Evolutionary conservation across 768 basidiomycete species (phyloP), one percentile per base, ranked within the genome.

Genomic region (Naganishia randhawae): DNA sequence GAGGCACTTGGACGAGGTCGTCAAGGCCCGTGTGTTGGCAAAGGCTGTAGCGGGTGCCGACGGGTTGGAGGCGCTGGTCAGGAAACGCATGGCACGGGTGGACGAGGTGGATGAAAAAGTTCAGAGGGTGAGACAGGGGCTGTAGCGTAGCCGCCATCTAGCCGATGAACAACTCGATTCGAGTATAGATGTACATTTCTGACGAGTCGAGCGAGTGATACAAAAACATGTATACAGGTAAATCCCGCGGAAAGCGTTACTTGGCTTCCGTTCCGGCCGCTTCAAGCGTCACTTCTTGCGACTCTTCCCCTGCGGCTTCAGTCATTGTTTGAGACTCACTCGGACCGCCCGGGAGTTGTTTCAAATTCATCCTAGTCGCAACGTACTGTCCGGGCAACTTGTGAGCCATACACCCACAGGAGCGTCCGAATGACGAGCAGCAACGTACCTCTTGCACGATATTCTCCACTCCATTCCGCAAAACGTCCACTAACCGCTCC

Each of bases 401-500:
- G 17, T 66, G 33, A 55, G 50, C 35, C 25, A 9, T 11, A 53
- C 17, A 48, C 14, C 3, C 14, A 50, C 17, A 48, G n/a, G n/a
- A n/a, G n/a, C n/a, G n/a, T n/a, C n/a, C 41, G n/a, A 14, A 67
- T 8, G 27, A 61, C 29, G 19, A n/a, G 31, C 10, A 27, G 32
- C 9, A 39, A 74, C 78, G 74, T 52, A 79, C 78, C 75, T 95
- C 91, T 80, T 97, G 93, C 1, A 92, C 92, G 69, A 97, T 82
- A 19, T 93, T 86, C 81, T 97, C 94, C 32, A 95, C 86, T 9
- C 89, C 90, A 16, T 91, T 83, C 66, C 91, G 83, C 67, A 99
- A 81, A 17, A 86, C 85, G 74, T 97, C 95, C 4, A 93, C 94
- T 69, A 97, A 85, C 42, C 89, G 79, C 75, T 99, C 94, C 80